phyloP scores from a whole-genome alignment of 1,284 basidiomycete genomes.

The Ustilago cynodontis region DNA sequence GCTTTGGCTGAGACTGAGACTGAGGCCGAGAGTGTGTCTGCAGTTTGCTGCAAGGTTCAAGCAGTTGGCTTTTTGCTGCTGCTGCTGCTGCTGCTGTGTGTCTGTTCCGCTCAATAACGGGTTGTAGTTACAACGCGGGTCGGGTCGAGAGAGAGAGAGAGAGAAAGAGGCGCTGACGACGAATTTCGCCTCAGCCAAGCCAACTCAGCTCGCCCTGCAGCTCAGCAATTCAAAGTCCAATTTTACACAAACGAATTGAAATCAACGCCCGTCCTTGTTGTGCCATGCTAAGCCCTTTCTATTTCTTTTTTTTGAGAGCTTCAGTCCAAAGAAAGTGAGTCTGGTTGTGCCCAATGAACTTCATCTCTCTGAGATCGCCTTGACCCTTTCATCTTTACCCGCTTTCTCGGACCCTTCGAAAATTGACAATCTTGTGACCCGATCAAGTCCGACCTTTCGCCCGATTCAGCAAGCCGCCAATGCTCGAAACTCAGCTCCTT shows the following conservation, averaged over 20 bases:
- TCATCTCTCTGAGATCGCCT: not conserved
- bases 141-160: not conserved
- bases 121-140: not conserved
- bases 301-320: not conserved
- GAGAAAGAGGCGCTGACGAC: not conserved
- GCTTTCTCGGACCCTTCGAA: not conserved
- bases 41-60: conserved; percentile 10
- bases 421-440: not conserved
- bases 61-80: not conserved
- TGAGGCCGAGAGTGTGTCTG: not conserved
- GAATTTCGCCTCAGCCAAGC: conserved; percentile 2
- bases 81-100: not conserved
- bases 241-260: not conserved
- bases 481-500: too few relatives aligned
- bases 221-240: not conserved
- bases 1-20: conserved; percentile 3
- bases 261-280: not conserved
- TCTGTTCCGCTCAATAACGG: not conserved
- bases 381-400: not conserved
- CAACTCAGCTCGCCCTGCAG: too few relatives aligned
- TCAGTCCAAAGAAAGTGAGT: too few relatives aligned
- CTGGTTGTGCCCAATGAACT: conserved; percentile 1
- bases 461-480: too few relatives aligned
- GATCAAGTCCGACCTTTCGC: too few relatives aligned
- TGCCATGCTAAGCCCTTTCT: not conserved